These are phyloP conservation scores for Penicillium alfredii DNA, from an alignment of 495 filamentous ascomycete genomes.

Conservation along the genomic window DNA sequence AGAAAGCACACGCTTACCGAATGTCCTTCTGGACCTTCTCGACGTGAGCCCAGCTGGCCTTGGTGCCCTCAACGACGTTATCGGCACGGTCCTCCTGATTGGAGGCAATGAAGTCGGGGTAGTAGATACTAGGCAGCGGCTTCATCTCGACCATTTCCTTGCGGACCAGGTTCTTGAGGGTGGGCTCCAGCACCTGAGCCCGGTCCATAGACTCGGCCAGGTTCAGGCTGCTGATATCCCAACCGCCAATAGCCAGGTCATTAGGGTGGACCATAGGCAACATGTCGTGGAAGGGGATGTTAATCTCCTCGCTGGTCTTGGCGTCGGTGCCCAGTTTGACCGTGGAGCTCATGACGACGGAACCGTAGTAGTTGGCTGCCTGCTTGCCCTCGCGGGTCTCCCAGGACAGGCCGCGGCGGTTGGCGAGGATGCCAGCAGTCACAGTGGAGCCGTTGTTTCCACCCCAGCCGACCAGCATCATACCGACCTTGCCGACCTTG, in stretches of 20 bases:
- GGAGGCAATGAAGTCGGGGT: slow-evolving; percentile 97
- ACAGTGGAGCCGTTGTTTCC: slow-evolving; percentile 98
- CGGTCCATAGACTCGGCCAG: slow-evolving; percentile 92
- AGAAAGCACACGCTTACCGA: slow-evolving; percentile 53
- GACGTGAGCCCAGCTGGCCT: slow-evolving; percentile 79
- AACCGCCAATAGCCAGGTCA: slow-evolving; percentile 90
- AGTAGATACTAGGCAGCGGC: slow-evolving; percentile 93
- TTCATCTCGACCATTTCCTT: slow-evolving; percentile 90
- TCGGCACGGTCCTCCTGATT: slow-evolving; percentile 98
- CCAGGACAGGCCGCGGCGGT: slow-evolving; percentile 80
- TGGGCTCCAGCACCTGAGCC: slow-evolving; percentile 87
- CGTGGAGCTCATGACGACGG: slow-evolving; percentile 92
- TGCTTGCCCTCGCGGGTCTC: slow-evolving; percentile 85
- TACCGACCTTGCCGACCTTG: slow-evolving; percentile 84
- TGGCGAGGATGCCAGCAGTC: slow-evolving; percentile 95
- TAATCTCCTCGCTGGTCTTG: slow-evolving; percentile 82
- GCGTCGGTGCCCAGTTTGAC: slow-evolving; percentile 90
- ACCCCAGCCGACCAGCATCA: slow-evolving; percentile 98
- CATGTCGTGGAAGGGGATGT: slow-evolving; percentile 90
- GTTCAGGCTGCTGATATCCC: slow-evolving; percentile 91
- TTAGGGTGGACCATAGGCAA: slow-evolving; percentile 98
- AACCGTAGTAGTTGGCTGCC: slow-evolving; percentile 94
- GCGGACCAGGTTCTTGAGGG: slow-evolving; percentile 78
- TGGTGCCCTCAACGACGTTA: slow-evolving; percentile 77
- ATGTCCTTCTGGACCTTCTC: slow-evolving; percentile 94